Evolutionary conservation across 805 yeast genomes (phyloP), one percentile per base, ranked within the genome.

Genomic region (Kockiozyma suomiensis): DNA sequence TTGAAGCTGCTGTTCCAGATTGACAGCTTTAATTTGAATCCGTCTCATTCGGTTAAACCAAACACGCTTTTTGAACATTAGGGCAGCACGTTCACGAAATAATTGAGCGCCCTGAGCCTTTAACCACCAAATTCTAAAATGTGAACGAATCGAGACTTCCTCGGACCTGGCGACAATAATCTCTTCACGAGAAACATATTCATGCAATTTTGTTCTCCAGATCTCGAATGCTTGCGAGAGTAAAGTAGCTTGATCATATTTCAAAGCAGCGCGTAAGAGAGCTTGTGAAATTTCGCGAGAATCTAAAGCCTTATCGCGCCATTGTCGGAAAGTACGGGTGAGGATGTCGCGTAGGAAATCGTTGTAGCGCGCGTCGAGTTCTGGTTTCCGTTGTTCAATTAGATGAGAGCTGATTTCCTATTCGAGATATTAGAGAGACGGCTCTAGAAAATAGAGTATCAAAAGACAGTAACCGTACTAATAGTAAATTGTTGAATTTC

Each of bases 401-500:
- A 59, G 43, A 12, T 54, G 53, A 1, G 57, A 46, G 38, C 50
- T 48, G 32, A 59, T 43, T 33, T 59, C 55, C 59, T 59, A 48
- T 10, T n/a, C n/a, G n/a, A n/a, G n/a, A n/a, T n/a, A n/a, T n/a
- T n/a, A n/a, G n/a, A n/a, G n/a, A n/a, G n/a, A n/a, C n/a, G n/a
- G n/a, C n/a, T n/a, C n/a, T n/a, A n/a, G n/a, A n/a, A n/a, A n/a
- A n/a, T n/a, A n/a, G n/a, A n/a, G n/a, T n/a, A n/a, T n/a, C n/a
- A n/a, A n/a, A n/a, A n/a, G n/a, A n/a, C n/a, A n/a, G n/a, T n/a
- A n/a, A n/a, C n/a, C 52, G 48, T 38, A 55, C 64, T 2, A 49
- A 40, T 4, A 61, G 51, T 12, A 61, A 26, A 30, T 35, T 54
- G 33, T 61, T 61, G 54, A 62, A 60, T 26, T 62, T 55, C 12